These are phyloP conservation scores for Pythium rishiriense DNA, from an alignment of 352 stramenopile species.

Conservation along the genomic window DNA sequence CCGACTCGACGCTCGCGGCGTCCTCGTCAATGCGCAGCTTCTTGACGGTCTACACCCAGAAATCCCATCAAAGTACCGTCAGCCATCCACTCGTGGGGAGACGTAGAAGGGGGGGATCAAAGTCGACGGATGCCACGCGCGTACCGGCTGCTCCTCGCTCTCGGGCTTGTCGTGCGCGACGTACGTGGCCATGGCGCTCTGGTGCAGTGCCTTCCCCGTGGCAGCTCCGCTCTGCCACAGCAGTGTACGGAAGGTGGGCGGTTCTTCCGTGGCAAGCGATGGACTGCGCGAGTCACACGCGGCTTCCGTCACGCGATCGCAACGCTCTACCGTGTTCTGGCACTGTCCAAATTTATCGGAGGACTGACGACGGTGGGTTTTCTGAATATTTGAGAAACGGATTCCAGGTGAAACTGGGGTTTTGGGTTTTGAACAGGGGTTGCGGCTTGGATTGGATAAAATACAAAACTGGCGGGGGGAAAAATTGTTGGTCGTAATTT, in stretches of 20 bases:
- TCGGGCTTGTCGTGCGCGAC: slow-evolving; percentile 78
- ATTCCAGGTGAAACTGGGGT: too few relatives aligned
- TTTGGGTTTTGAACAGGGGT: neutral
- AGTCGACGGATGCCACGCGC: neutral
- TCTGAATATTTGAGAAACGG: neutral
- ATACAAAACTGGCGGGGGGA: neutral
- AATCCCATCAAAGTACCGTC: neutral
- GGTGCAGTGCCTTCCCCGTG: neutral
- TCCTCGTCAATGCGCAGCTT: slow-evolving; percentile 36
- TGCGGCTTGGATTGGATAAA: neutral
- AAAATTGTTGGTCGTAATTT: neutral
- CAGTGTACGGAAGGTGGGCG: slow-evolving; percentile 22
- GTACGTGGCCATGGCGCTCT: slow-evolving; percentile 61
- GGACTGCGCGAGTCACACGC: neutral
- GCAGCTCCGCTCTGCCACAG: slow-evolving; percentile 9
- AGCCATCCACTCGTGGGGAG: neutral
- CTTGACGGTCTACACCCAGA: slow-evolving; percentile 30
- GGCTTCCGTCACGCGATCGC: slow-evolving; percentile 4
- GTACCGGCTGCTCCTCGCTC: slow-evolving; percentile 59
- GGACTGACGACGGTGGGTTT: neutral
- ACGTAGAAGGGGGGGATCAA: neutral
- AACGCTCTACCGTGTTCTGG: slow-evolving; percentile 15
- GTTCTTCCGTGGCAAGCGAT: slow-evolving; percentile 20
- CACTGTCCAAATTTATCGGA: neutral
- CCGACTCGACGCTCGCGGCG: slow-evolving; percentile 27